phyloP scores from a whole-genome alignment of 306 rosid species.

The Cyamopsis tetragonoloba region DNA sequence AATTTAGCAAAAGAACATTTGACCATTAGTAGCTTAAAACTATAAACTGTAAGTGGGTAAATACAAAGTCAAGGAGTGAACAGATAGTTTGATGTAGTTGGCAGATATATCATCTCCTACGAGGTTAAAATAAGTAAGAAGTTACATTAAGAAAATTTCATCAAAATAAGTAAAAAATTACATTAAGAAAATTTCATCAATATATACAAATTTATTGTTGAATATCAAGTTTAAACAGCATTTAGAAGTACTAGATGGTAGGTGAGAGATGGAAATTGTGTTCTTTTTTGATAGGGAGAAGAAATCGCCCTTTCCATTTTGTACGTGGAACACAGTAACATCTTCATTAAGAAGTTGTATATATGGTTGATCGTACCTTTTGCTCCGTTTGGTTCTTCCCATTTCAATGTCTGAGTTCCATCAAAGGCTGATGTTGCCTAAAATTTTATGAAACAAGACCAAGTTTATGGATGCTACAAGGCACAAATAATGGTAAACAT shows the following conservation, averaged over 20 bases:
- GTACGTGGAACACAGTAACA: neutral
- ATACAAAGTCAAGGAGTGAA: neutral
- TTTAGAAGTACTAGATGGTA: neutral
- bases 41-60: neutral
- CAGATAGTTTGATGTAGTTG: neutral
- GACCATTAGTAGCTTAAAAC: neutral
- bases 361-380: slow-evolving; percentile 47
- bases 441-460: slow-evolving; percentile 26
- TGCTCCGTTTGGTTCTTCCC: slow-evolving; percentile 98
- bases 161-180: neutral
- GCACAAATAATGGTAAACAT: slow-evolving; percentile 16
- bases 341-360: slow-evolving; percentile 4
- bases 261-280: neutral
- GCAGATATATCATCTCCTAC: neutral
- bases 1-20: slow-evolving; percentile 1
- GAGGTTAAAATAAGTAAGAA: neutral
- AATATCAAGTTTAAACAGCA: neutral
- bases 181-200: neutral
- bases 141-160: neutral
- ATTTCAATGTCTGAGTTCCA: slow-evolving; percentile 63
- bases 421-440: slow-evolving; percentile 92
- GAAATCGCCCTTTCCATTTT: neutral
- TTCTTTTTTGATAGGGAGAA: neutral
- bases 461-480: slow-evolving; percentile 22
- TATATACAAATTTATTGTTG: neutral